Evolutionary conservation across 73 alveolate species (phyloP).

Genomic region (Breviolum minutum): DNA sequence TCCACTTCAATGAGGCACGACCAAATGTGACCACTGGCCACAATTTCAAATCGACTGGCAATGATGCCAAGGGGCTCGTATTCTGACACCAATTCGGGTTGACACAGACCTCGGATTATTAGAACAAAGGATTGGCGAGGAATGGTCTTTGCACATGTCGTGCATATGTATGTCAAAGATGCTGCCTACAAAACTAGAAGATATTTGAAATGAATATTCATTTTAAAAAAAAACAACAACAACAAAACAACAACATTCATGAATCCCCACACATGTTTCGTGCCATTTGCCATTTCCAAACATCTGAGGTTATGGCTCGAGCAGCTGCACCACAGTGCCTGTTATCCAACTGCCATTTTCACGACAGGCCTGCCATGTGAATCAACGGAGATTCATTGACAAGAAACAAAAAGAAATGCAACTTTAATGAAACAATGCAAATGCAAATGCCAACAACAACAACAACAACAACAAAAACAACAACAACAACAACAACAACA

Average conservation of each 20-base stretch:
- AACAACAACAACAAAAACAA: too few relatives aligned
- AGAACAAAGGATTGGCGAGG: background rate
- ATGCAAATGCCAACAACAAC: background rate
- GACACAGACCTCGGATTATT: slow-evolving; percentile 56
- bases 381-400: background rate
- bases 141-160: too few relatives aligned
- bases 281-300: too few relatives aligned
- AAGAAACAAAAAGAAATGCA: background rate
- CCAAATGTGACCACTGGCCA: background rate
- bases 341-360: slow-evolving; percentile 66
- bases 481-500: too few relatives aligned
- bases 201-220: background rate
- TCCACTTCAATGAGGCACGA: too few relatives aligned
- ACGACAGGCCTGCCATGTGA: slow-evolving; percentile 42
- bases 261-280: background rate
- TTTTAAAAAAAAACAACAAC: background rate
- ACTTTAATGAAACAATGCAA: background rate
- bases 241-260: background rate
- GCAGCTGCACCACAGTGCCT: slow-evolving; percentile 51
- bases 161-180: too few relatives aligned
- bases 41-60: background rate
- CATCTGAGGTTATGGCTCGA: slow-evolving; percentile 13
- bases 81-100: slow-evolving; percentile 53
- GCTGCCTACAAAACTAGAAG: too few relatives aligned
- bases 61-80: slow-evolving; percentile 19